These are phyloP conservation scores for Metschnikowia hibisci DNA, from an alignment of 805 yeast genomes.

Conservation along the genomic window DNA sequence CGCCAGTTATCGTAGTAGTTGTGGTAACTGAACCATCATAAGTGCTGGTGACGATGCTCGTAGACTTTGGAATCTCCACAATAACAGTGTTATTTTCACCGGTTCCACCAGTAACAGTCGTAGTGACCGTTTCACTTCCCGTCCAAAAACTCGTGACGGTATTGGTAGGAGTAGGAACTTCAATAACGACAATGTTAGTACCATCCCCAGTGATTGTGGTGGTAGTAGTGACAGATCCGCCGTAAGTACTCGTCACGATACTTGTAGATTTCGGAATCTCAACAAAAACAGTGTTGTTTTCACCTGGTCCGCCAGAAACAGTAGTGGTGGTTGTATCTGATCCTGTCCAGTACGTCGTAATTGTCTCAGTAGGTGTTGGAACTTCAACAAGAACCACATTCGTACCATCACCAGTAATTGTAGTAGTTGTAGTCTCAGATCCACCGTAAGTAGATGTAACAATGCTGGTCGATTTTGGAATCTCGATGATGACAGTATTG, in stretches of 20 bases:
- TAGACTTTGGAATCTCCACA: conserved; percentile 7
- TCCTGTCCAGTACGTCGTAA: conserved; percentile 6
- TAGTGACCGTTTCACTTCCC: conserved; percentile 5
- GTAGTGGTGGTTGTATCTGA: conserved; percentile 7
- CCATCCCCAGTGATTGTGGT: neutral
- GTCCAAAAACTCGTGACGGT: conserved; percentile 11
- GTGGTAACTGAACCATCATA: conserved; percentile 5
- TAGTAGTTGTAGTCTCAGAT: neutral
- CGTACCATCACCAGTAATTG: neutral
- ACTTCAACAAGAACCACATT: conserved; percentile 8
- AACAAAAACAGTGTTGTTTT: conserved; percentile 16
- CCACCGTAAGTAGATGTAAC: conserved; percentile 8
- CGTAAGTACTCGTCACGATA: conserved; percentile 10
- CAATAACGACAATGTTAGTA: conserved; percentile 7
- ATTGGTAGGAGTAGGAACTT: conserved; percentile 9
- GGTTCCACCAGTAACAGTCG: conserved; percentile 8
- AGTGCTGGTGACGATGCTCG: conserved; percentile 3
- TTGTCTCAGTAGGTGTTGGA: conserved; percentile 11
- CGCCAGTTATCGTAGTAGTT: conserved; percentile 8
- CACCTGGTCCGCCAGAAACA: conserved; percentile 4
- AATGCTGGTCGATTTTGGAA: conserved; percentile 5
- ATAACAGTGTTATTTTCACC: conserved; percentile 6
- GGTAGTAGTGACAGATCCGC: neutral
- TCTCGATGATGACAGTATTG: conserved; percentile 11
- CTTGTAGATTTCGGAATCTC: conserved; percentile 8